Base-by-base conservation (phyloP, 2,329 filamentous ascomycete genomes). In the Colletotrichum higginsianum region DNA sequence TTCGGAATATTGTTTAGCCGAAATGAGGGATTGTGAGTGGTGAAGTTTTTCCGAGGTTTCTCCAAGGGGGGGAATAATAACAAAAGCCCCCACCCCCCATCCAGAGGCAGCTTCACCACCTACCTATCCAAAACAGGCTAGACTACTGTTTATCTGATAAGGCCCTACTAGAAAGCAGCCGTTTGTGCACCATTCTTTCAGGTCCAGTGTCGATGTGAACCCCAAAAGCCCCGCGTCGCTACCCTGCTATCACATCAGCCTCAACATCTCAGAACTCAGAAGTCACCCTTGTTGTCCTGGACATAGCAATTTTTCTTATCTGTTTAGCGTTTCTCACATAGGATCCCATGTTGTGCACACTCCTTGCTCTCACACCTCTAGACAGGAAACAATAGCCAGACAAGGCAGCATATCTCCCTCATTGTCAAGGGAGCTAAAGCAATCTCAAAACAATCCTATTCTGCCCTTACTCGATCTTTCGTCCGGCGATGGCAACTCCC, bases 171-270 rank as follows among this genome's bases (percentile, higher is more conserved):
- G 30, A 23, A 60, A 53, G 47, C 52, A 47, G 60, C 49, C 38
- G 66, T 57, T 46, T 60, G 69, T 72, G 69, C 53, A 35, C 69
- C 47, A 60, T 72, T 72, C 69, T 72, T 72, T 72, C 65, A 64
- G 69, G 64, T 64, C 38, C 57, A 66, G 62, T 42, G 60, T 60
- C n/a, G n/a, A 60, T 16, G 52, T 60, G 60, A 64, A 69, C 69
- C 53, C 57, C 35, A 38, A 23, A 50, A 61, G 58, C 69, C 69
- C 65, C 69, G 69, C 58, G 58, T 55, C 38, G 38, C 46, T 69
- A 64, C 65, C 58, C 52, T 64, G 46, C 23, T 44, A 12, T 64
- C 65, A 68, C 65, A 53, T 23, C 61, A 55, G 15, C 35, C 23
- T 60, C 18, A 15, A 69, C 58, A 68, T 35, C 15, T 47, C 42